Evolutionary conservation across 2,329 filamentous ascomycete genomes (phyloP), one percentile per base, ranked within the genome.

Genomic region (Aspergillus pseudotamarii): DNA sequence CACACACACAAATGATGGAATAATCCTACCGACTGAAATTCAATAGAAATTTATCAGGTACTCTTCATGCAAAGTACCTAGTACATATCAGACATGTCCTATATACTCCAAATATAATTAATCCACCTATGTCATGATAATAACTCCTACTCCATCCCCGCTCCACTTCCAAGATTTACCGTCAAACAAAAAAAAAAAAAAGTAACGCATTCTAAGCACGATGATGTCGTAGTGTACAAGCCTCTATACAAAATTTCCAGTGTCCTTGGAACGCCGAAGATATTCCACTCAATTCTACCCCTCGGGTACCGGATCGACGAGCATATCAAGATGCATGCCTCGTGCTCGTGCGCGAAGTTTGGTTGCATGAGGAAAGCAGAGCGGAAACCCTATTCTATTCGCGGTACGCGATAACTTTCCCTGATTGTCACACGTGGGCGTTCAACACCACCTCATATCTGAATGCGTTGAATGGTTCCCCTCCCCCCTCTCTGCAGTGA

Each of bases 351-450:
- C 63, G 41, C 61, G 38, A 48, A 57, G 60, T 51, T 55, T 56
- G 60, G 32, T 54, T 46, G 38, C 48, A 46, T 45, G 30, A 46
- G 36, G 34, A 55, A 57, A 54, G 57, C 51, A 57, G 54, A 46
- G 56, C 28, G 28, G 50, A 36, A 62, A 61, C 57, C 62, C 30
- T 58, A 48, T 57, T 51, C 28, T n/a, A 57, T 48, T 61, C 54
- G 48, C 63, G 64, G 64, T 62, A 61, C 53, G 63, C 66, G 64
- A 68, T 51, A 66, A 61, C 57, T 59, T 60, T 59, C 61, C 63
- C 23, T 60, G 56, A 61, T 59, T 28, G 45, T 59, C 32, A 63
- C 66, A 66, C 64, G 64, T 68, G 66, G 64, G 64, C 34, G 41
- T 61, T 59, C 38, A 51, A 45, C 48, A 54, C 36, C 28, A 38